Conservation (phyloP, 331 rosid genomes). For the Saraca asoca region DNA sequence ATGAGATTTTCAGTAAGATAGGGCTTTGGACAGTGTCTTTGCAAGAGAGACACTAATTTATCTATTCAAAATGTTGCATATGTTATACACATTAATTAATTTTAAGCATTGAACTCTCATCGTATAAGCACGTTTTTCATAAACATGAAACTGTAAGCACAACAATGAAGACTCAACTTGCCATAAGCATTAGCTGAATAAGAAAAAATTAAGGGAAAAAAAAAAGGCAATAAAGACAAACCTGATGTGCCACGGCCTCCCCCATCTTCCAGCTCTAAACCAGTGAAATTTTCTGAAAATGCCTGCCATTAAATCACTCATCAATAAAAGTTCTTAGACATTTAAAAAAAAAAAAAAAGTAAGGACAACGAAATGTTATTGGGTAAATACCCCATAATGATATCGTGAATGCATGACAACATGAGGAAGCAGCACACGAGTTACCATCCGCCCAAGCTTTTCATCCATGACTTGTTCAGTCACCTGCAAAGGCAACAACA, state of each 20-base stretch:
- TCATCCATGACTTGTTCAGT: conserved; percentile 91
- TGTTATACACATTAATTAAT: neutral
- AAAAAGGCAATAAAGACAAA: conserved; percentile 23
- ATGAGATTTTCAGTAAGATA: too few relatives aligned
- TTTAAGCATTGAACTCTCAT: neutral
- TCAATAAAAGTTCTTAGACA: conserved; percentile 7
- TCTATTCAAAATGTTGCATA: too few relatives aligned
- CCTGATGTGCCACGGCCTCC: conserved; percentile 99
- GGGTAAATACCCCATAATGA: conserved; percentile 75
- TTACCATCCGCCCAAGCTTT: conserved; percentile 83
- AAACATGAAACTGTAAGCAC: too few relatives aligned
- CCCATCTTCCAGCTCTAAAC: conserved; percentile 98
- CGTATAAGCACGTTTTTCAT: too few relatives aligned
- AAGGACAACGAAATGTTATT: neutral
- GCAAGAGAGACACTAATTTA: too few relatives aligned
- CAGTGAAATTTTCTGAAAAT: conserved; percentile 83
- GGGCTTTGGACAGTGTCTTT: too few relatives aligned
- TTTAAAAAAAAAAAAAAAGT: too few relatives aligned
- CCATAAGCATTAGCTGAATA: too few relatives aligned
- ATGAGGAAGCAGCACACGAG: conserved; percentile 95
- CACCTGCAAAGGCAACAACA: conserved; percentile 56
- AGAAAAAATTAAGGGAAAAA: too few relatives aligned
- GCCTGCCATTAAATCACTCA: conserved; percentile 58
- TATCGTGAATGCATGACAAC: conserved; percentile 94
- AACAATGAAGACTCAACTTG: too few relatives aligned